Evolutionary conservation across 2,329 filamentous ascomycete species (phyloP).

Genomic region (Microcera coccophila): DNA sequence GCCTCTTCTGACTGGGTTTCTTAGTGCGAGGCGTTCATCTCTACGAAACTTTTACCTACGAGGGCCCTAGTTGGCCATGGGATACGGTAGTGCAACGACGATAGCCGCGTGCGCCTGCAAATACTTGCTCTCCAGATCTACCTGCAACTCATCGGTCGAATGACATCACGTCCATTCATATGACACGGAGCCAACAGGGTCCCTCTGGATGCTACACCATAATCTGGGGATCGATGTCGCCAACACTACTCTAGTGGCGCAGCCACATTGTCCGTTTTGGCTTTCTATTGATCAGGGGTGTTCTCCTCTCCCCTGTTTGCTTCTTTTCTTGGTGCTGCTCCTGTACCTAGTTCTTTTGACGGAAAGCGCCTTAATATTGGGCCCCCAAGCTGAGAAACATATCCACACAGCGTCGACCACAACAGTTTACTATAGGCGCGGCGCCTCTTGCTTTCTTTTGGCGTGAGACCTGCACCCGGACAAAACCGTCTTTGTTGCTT

Average conservation of each 20-base stretch:
- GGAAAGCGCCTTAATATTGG: too few relatives aligned
- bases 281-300: neutral
- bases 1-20: too few relatives aligned
- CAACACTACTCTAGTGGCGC: too few relatives aligned
- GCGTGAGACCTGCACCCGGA: conserved; percentile 18
- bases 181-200: neutral
- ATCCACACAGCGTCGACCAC: too few relatives aligned
- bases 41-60: neutral
- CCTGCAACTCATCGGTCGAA: neutral
- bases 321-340: neutral
- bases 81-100: neutral
- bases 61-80: neutral
- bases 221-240: neutral
- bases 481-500: conserved; percentile 6
- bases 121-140: too few relatives aligned
- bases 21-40: neutral
- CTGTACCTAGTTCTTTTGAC: too few relatives aligned
- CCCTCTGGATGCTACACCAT: neutral
- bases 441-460: conserved; percentile 6
- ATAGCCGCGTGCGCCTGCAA: too few relatives aligned
- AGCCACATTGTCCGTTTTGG: neutral
- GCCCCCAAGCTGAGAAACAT: too few relatives aligned
- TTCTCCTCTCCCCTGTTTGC: neutral
- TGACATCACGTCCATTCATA: neutral
- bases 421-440: neutral